Evolutionary conservation across 495 filamentous ascomycete species (phyloP), one percentile per base, ranked within the genome.

Genomic region (Penicillium steckii): DNA sequence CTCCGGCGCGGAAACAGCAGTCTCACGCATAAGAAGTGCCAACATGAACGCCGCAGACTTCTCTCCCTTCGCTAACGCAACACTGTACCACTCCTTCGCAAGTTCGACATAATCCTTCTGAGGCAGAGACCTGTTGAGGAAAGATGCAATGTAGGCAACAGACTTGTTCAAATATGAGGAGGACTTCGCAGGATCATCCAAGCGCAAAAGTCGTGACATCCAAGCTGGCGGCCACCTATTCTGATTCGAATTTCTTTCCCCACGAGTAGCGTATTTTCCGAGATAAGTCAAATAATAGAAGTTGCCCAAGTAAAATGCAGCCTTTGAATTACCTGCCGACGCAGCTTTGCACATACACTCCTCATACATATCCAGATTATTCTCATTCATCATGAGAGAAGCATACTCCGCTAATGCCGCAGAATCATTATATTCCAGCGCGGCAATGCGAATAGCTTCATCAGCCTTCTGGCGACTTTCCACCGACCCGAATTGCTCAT

Each of bases 341-440:
- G 72, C 72, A 22, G 72, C 71, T 37, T 62, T 60, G 43, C 15
- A 48, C 67, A 77, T 70, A 44, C 40, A 66, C 45, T 71, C 52
- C 48, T 74, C 71, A 50, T 77, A 77, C 21, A 15, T 17, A 0
- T 66, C 57, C 21, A 53, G 57, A 5, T 69, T 55, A 4, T 53
- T 43, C 32, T 56, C 22, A 4, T 59, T 53, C 50, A 67, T 48
- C 57, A 56, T 55, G 3, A 64, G 13, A 7, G 38, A 42, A 0
- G 71, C 74, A 22, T 66, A 65, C 8, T 51, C 56, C 1, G 59
- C 27, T 23, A 77, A 47, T 3, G 70, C 64, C 6, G 46, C 9
- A 1, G 63, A 60, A 29, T 77, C 67, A 17, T 67, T 53, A 27
- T 62, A 77, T 17, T 68, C 55, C 27, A 61, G 1, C 1, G 72